Conservation (phyloP, 495 filamentous ascomycete genomes). For the Chaetomidium leptoderma region DNA sequence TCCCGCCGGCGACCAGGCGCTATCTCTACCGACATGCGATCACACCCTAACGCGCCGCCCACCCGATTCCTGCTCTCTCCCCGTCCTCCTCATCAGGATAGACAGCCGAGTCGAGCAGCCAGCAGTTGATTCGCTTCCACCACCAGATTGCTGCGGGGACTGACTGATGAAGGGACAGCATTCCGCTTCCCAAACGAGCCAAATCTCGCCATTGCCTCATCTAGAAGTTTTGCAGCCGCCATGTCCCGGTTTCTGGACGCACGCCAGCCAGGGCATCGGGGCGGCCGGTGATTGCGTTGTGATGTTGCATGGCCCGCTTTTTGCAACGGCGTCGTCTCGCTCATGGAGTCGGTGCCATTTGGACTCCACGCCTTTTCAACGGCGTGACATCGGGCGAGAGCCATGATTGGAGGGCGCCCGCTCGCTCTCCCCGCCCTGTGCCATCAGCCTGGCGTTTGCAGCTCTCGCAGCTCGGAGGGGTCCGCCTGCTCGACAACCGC, state of each 20-base stretch:
- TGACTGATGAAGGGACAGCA: slow-evolving; percentile 11
- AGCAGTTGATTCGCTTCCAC: slow-evolving; percentile 30
- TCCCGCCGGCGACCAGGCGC: slow-evolving; percentile 20
- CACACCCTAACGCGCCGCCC: slow-evolving; percentile 17
- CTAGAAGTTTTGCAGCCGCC: background rate
- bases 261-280: slow-evolving; percentile 3
- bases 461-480: slow-evolving; percentile 1
- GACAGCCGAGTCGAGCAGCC: too few species aligned
- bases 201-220: background rate
- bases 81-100: too few species aligned
- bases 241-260: background rate
- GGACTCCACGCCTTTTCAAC: slow-evolving; percentile 20
- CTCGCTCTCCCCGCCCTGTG: slow-evolving; percentile 1
- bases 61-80: slow-evolving; percentile 18
- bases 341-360: too few species aligned
- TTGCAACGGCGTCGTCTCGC: too few species aligned
- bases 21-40: slow-evolving; percentile 30
- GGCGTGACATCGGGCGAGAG: slow-evolving; percentile 28
- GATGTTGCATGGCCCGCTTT: slow-evolving; percentile 2
- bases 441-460: slow-evolving; percentile 15
- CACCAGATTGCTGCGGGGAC: slow-evolving; percentile 19
- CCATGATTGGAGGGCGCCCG: slow-evolving; percentile 6
- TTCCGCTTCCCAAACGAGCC: background rate
- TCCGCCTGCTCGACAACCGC: background rate
- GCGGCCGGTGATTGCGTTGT: slow-evolving; percentile 18